A percentile compares a stretch with the other conserved stretches of the same genome.
Conservation (phyloP, 495 filamentous ascomycete species). For the Delitschia confertaspora region DNA sequence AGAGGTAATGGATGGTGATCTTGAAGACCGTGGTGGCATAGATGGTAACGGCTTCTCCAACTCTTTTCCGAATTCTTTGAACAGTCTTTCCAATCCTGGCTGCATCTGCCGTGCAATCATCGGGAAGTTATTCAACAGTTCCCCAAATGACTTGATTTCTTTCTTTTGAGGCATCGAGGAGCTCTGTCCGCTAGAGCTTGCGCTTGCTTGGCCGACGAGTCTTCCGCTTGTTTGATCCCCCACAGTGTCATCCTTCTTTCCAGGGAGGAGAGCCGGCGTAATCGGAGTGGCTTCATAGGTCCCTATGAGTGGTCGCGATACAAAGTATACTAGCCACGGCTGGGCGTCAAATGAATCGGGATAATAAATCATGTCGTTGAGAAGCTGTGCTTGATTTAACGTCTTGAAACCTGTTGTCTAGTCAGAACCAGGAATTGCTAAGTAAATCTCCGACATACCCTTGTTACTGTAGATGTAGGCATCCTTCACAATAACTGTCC, state of each 20-base stretch:
- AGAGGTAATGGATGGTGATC: conserved; percentile 34
- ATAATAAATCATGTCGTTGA: conserved; percentile 82
- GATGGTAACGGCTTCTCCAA: conserved; percentile 78
- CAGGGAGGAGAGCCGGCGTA: conserved; percentile 29
- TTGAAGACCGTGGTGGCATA: conserved; percentile 50
- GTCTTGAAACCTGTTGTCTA: conserved; percentile 72
- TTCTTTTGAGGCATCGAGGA: conserved; percentile 57
- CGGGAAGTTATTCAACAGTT: conserved; percentile 84
- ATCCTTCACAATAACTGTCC: conserved; percentile 92
- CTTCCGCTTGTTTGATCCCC: not conserved
- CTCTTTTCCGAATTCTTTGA: conserved; percentile 76
- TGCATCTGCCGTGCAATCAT: conserved; percentile 98
- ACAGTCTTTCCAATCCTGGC: conserved; percentile 78
- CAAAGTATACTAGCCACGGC: conserved; percentile 95
- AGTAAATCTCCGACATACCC: conserved; percentile 50
- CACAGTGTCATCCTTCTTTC: not conserved
- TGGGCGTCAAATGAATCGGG: conserved; percentile 71
- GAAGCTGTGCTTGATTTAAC: conserved; percentile 78
- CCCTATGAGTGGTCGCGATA: conserved; percentile 84
- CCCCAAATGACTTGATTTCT: conserved; percentile 81
- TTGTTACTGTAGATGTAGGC: conserved; percentile 91
- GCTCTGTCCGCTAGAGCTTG: conserved; percentile 19
- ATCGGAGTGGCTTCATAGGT: conserved; percentile 58
- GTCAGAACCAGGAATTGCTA: conserved; percentile 5
- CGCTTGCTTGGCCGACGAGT: too few relatives aligned